These are phyloP conservation scores for Pelargonium myrrhifolium DNA, from an alignment of 441 rosid species.

Conservation along the genomic window DNA sequence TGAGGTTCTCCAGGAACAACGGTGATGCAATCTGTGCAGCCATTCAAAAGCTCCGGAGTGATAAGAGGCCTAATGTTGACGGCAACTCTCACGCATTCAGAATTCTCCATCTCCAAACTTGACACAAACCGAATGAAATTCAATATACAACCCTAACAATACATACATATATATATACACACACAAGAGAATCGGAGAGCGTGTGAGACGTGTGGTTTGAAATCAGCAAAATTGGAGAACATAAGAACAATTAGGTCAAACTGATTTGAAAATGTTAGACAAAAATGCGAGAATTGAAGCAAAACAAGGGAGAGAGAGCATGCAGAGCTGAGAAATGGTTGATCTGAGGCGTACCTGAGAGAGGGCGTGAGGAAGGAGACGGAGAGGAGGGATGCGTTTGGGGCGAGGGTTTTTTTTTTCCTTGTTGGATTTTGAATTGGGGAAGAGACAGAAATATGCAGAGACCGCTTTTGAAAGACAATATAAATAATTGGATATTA, in stretches of 20 bases:
- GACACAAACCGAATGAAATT: not conserved
- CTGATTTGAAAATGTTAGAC: not conserved
- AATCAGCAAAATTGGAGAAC: not conserved
- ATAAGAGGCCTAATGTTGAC: conserved; percentile 83
- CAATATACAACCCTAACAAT: conserved; percentile 1
- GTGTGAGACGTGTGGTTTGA: not conserved
- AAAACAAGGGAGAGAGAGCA: not conserved
- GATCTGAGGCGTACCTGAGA: not conserved
- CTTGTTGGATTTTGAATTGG: not conserved
- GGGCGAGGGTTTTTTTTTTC: not conserved
- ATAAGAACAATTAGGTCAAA: not conserved
- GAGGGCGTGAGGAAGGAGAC: conserved; percentile 9
- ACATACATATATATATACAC: not conserved
- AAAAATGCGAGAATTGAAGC: not conserved
- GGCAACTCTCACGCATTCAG: conserved; percentile 75
- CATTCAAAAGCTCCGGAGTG: conserved; percentile 75
- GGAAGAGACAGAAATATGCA: conserved; percentile 6
- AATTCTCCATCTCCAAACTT: conserved; percentile 45
- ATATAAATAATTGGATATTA: not conserved
- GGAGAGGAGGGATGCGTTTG: not conserved
- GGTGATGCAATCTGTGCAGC: conserved; percentile 84
- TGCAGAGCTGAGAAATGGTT: not conserved
- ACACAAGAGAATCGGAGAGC: not conserved
- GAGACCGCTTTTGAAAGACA: not conserved
- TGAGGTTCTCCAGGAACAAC: conserved; percentile 79